Base-by-base conservation (phyloP, 768 basidiomycete genomes). In the Mycena amicta region DNA sequence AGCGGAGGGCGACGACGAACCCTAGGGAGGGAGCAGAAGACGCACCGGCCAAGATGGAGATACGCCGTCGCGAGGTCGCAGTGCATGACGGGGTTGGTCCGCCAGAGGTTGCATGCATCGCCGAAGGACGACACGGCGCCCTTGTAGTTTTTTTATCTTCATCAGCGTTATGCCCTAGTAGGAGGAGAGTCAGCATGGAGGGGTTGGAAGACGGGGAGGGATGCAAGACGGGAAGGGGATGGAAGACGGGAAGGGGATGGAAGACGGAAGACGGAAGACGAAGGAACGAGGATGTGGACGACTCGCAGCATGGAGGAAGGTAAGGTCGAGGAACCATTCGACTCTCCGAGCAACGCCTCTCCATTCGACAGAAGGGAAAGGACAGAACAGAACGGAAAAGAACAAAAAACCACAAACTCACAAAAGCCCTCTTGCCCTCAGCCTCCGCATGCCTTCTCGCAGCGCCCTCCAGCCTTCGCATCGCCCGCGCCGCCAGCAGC, bases 31-130 rank as follows among this genome's bases (percentile, higher is more conserved):
- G 43, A 6, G 27, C 27, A 60, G n/a, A n/a, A n/a, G n/a, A 59
- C 62, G n/a, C 41, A 63, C 62, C 58, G 52, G 29, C 57, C 62
- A 4, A 59, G 58, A 39, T 63, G 62, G 8, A 63, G 49, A 43
- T 59, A 63, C 46, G 62, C 62, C 11, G 62, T 63, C 16, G 62
- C 62, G 27, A 63, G 62, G 37, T 63, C 62, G 28, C 62, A 63
- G 47, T 59, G 62, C 2, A 45, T 43, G 8, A 63, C 58, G 22
- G 62, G 55, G 31, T 63, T 63, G 4, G 47, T n/a, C 29, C 55
- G 51, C 62, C 62, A 63, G 11, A 59, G 47, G 12, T 18, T 56
- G 49, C 57, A 63, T 3, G 62, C 62, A 6, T 63, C 57, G 0
- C 51, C 52, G 20, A 63, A 63, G 26, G 51, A 53, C 30, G 8